phyloP scores from a whole-genome alignment of 257 asterid genomes.

The Cynanchum wilfordii region DNA sequence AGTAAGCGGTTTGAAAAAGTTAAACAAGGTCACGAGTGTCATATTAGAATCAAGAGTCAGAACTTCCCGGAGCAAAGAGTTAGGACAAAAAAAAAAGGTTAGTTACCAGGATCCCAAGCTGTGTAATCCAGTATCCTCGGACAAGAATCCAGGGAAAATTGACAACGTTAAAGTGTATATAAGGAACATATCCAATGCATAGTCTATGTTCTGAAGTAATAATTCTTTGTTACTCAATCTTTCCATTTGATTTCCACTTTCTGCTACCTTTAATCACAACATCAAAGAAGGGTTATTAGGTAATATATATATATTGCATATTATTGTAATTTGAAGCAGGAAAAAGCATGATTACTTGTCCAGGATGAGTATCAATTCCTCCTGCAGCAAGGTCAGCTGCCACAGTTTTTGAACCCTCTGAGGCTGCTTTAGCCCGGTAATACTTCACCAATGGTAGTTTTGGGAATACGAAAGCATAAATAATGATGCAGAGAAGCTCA shows the following conservation, averaged over 20 bases:
- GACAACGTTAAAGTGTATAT: constrained; percentile 35
- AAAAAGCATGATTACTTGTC: constrained; percentile 11
- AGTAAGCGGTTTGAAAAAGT: too few species aligned
- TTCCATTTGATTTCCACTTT: constrained; percentile 17
- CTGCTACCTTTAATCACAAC: constrained; percentile 18
- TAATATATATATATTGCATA: neutral
- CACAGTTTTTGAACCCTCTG: constrained; percentile 45
- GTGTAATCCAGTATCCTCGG: constrained; percentile 42
- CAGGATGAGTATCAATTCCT: constrained; percentile 20
- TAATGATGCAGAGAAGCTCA: constrained; percentile 40
- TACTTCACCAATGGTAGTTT: constrained; percentile 40
- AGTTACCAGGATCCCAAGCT: constrained; percentile 37
- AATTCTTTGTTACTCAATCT: constrained; percentile 37
- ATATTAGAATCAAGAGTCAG: too few species aligned
- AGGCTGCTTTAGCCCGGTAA: constrained; percentile 38
- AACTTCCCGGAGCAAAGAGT: too few species aligned
- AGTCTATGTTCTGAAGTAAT: constrained; percentile 31
- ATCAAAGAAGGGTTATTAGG: neutral
- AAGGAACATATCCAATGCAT: constrained; percentile 35
- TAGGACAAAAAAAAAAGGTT: too few species aligned
- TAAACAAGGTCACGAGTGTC: too few species aligned
- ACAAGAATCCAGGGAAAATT: constrained; percentile 42
- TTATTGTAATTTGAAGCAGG: neutral
- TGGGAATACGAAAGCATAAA: constrained; percentile 35
- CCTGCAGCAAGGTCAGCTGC: constrained; percentile 40